These are phyloP conservation scores for Diaporthe sp. DNA, from an alignment of 2,329 filamentous ascomycete species.

Conservation along the genomic window DNA sequence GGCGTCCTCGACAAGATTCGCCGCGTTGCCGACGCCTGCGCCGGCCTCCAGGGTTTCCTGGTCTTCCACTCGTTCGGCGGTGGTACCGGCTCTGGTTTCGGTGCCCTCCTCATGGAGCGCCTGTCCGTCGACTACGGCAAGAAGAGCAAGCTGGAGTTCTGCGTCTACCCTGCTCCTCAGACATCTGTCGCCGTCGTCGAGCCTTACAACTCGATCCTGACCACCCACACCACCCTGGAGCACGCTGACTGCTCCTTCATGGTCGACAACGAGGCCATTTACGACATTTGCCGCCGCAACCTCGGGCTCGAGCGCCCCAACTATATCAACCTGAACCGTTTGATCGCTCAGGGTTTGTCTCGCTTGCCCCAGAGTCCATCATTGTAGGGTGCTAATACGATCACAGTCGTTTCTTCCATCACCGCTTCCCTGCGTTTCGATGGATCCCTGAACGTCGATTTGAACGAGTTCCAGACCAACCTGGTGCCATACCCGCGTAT, in stretches of 20 bases:
- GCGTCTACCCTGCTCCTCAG: slow-evolving; percentile 97
- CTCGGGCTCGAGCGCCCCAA: slow-evolving; percentile 96
- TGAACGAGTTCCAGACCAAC: slow-evolving; percentile 99
- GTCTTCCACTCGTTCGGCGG: slow-evolving; percentile 99
- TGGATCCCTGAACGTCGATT: slow-evolving; percentile 97
- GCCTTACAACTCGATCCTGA: slow-evolving; percentile 99
- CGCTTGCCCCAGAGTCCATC: slow-evolving; percentile 11
- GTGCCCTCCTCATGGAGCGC: slow-evolving; percentile 98
- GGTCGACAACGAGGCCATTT: slow-evolving; percentile 99
- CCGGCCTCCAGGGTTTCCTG: slow-evolving; percentile 97
- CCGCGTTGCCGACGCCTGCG: slow-evolving; percentile 97
- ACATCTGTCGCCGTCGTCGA: slow-evolving; percentile 98
- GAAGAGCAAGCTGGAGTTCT: slow-evolving; percentile 99
- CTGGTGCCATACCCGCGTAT: slow-evolving; percentile 98
- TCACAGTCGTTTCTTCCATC: slow-evolving; percentile 92
- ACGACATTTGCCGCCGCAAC: slow-evolving; percentile 99
- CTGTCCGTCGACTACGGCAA: slow-evolving; percentile 99
- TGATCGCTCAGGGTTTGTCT: slow-evolving; percentile 89
- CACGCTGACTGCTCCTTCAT: slow-evolving; percentile 99
- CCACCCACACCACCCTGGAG: slow-evolving; percentile 98
- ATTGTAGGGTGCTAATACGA: slow-evolving; percentile 45
- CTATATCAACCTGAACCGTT: slow-evolving; percentile 98
- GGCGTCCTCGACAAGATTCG: slow-evolving; percentile 98
- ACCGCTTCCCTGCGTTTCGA: slow-evolving; percentile 98
- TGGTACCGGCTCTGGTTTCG: slow-evolving; percentile 98